Evolutionary conservation across 495 filamentous ascomycete species (phyloP), one percentile per base, ranked within the genome.

Genomic region (Penicillium parvum): DNA sequence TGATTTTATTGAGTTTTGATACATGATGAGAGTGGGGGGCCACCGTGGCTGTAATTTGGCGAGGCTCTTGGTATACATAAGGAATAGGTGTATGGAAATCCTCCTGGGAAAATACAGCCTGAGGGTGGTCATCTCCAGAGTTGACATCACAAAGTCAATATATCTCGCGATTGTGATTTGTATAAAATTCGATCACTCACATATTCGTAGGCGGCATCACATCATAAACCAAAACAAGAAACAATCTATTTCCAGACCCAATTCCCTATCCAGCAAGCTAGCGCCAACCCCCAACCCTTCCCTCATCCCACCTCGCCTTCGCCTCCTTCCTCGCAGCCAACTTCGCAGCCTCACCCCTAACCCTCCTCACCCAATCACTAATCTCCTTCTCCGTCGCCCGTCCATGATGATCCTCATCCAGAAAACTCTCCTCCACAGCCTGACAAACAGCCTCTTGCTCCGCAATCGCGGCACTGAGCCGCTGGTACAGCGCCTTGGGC

Each of bases 231-330:
- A 12, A 6, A 22, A 17, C 12, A 41, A 18, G 8, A 2, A 2
- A 15, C 6, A 5, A 8, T 3, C 16, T 17, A 7, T 7, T 14
- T 9, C 8, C 14, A 3, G 2, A 7, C 20, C 6, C 16, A 9
- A 14, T 20, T 82, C 73, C n/a, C n/a, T n/a, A n/a, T n/a, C n/a
- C n/a, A n/a, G n/a, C n/a, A n/a, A n/a, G n/a, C n/a, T n/a, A 95
- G 43, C 90, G 75, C 90, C 90, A 96, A 0, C 90, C 90, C 1
- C 90, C 90, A 41, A 95, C 89, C 45, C 90, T 76, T 18, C 90
- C 88, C 63, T 95, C 90, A 70, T 96, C 90, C 91, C 91, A 96
- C 56, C 91, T 72, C 50, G 87, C 86, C 64, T 85, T 91, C 40
- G 85, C 75, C 69, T 95, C 90, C 53, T 78, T 79, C 32, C 88